Evolutionary conservation across 1,139 yeast species (phyloP).

Genomic region (Yamadazyma pseudoaaseri): DNA sequence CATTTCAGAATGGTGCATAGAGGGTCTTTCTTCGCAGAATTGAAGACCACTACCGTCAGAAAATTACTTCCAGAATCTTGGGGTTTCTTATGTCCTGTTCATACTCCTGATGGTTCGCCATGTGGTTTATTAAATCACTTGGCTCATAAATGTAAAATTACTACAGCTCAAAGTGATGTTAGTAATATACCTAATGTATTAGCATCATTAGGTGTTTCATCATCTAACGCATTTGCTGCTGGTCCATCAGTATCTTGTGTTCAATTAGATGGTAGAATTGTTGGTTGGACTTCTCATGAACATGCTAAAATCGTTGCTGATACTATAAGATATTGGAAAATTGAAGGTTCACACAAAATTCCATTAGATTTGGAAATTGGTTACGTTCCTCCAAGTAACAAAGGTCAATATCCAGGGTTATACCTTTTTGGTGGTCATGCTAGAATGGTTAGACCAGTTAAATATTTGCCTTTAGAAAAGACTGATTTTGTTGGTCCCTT

Average conservation of each 20-base stretch:
- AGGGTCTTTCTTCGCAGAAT: conserved; percentile 98
- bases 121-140: conserved; percentile 97
- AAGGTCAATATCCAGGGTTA: conserved; percentile 97
- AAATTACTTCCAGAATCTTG: conserved; percentile 96
- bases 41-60: conserved; percentile 96
- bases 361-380: conserved; percentile 92
- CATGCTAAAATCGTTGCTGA: conserved; percentile 87
- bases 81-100: conserved; percentile 99
- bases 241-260: conserved; percentile 89
- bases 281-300: conserved; percentile 93
- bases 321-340: conserved; percentile 90
- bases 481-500: conserved; percentile 93
- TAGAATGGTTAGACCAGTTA: conserved; percentile 95
- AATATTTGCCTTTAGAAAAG: conserved; percentile 80
- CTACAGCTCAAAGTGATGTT: conserved; percentile 78
- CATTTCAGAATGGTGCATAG: conserved; percentile 99
- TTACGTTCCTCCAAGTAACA: conserved; percentile 88
- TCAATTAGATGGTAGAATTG: conserved; percentile 86
- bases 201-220: conserved; percentile 76
- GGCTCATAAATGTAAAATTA: conserved; percentile 89
- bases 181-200: conserved; percentile 65
- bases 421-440: conserved; percentile 88
- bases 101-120: conserved; percentile 99
- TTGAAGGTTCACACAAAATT: conserved; percentile 70
- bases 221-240: conserved; percentile 76